phyloP scores from a whole-genome alignment of 177 flowering plant species.

The Vitis hybrid region DNA sequence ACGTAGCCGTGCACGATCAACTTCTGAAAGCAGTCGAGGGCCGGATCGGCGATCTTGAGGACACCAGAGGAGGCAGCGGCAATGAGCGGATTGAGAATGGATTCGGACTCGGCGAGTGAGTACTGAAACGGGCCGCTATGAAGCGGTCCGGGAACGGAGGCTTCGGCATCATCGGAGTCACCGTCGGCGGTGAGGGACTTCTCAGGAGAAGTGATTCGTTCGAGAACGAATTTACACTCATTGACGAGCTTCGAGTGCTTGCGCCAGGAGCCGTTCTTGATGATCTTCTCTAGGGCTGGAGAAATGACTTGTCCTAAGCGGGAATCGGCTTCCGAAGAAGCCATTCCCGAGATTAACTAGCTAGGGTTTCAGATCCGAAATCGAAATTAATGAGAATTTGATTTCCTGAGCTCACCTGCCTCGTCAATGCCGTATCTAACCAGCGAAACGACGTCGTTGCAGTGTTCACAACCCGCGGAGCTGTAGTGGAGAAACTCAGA shows the following conservation, averaged over 20 bases:
- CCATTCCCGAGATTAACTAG: conserved; percentile 63
- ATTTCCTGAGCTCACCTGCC: not conserved
- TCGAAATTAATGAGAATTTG: not conserved
- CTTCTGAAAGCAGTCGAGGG: conserved; percentile 82
- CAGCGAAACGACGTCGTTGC: not conserved
- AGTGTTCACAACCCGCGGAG: too few relatives aligned
- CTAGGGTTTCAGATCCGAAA: conserved; percentile 18
- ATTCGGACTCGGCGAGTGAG: conserved; percentile 75
- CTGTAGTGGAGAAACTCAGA: too few relatives aligned
- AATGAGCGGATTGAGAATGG: conserved; percentile 71
- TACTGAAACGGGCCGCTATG: conserved; percentile 56
- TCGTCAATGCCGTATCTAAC: conserved; percentile 1
- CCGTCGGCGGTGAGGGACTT: conserved; percentile 11
- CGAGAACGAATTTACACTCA: conserved; percentile 78
- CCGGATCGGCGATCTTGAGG: conserved; percentile 83
- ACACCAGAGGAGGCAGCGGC: conserved; percentile 60
- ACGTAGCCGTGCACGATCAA: conserved; percentile 77
- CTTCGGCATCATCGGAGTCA: conserved; percentile 26
- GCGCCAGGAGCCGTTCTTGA: conserved; percentile 92
- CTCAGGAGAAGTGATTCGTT: conserved; percentile 33
- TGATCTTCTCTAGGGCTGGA: conserved; percentile 85
- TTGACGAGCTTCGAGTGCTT: conserved; percentile 86
- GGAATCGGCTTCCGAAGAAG: conserved; percentile 99
- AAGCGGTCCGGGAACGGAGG: conserved; percentile 67
- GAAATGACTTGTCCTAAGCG: conserved; percentile 58